Evolutionary conservation across 2,329 filamentous ascomycete genomes (phyloP), one percentile per base, ranked within the genome.

Genomic region (Boeremia exigua): DNA sequence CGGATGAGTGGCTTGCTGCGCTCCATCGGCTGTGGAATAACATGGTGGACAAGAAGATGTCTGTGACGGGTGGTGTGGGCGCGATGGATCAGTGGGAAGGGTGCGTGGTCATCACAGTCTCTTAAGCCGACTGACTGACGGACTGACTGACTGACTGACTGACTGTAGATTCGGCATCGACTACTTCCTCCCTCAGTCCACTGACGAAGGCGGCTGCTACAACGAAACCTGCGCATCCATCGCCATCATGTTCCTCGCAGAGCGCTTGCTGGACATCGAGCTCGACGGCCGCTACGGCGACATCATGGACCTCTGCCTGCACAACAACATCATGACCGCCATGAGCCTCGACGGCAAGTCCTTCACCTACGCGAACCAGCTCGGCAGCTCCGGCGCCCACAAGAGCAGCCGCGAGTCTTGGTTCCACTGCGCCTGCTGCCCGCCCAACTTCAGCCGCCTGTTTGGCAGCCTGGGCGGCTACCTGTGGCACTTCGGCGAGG

Each of bases 291-390:
- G 78, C 27, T 86, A 84, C 59, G 80, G 77, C 0, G 86, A 88
- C 63, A 72, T 87, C 34, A 82, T 88, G 80, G 86, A 88, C 65
- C 69, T 86, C 2, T 83, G 80, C 54, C 77, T 88, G 0, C 87
- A 86, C 69, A 88, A 88, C 65, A 80, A 81, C 15, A 79, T 87
- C 12, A 77, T 87, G 70, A 85, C 81, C 0, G 81, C 81, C 1
- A 84, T 86, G 79, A 82, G 80, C 25, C 68, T 81, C 8, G 79
- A 84, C 58, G 85, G 86, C 2, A 82, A 77, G 29, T 76, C 76
- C 1, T 88, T 88, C 68, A 86, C 84, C 0, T 88, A 88, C 57
- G 81, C 82, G 48, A 88, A 88, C 60, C 85, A 86, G 55, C 75
- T 88, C 0, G 82, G 81, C 0, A 85, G 82, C 30, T 84, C 80